Conservation (phyloP, 306 rosid species). For the Trifolium dubium region DNA sequence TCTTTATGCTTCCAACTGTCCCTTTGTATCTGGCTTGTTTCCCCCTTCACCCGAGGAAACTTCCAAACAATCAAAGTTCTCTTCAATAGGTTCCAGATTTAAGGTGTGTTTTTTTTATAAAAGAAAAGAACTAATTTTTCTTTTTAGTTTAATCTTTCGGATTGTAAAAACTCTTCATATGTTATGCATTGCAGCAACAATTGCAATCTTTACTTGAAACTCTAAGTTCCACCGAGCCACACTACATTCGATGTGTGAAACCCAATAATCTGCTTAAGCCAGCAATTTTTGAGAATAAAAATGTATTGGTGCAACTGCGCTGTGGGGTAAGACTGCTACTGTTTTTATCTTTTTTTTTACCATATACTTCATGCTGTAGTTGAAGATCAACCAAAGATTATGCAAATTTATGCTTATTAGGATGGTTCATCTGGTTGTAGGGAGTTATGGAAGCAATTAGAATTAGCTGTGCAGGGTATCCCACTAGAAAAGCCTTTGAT, state of each 20-base stretch:
- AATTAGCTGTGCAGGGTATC: slow-evolving; percentile 99
- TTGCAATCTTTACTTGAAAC: slow-evolving; percentile 90
- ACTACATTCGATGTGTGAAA: slow-evolving; percentile 98
- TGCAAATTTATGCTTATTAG: slow-evolving; percentile 36
- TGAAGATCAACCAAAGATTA: slow-evolving; percentile 25
- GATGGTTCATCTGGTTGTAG: slow-evolving; percentile 44
- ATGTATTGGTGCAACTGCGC: slow-evolving; percentile 90
- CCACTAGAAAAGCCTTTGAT: slow-evolving; percentile 87
- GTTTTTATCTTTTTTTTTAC: slow-evolving; percentile 34
- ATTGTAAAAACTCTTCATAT: slow-evolving; percentile 39
- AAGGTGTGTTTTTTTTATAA: slow-evolving; percentile 42
- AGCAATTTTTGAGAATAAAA: slow-evolving; percentile 82
- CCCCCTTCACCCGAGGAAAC: slow-evolving; percentile 82
- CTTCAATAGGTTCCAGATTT: slow-evolving; percentile 97
- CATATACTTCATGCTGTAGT: slow-evolving; percentile 26
- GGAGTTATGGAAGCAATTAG: slow-evolving; percentile 99
- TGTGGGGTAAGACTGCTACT: slow-evolving; percentile 84
- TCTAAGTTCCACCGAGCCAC: slow-evolving; percentile 93
- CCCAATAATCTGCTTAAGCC: slow-evolving; percentile 98
- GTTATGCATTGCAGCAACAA: slow-evolving; percentile 94
- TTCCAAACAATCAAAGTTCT: slow-evolving; percentile 91
- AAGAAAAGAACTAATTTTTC: neutral
- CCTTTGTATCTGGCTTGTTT: slow-evolving; percentile 82
- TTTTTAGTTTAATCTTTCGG: slow-evolving; percentile 34
- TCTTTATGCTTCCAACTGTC: slow-evolving; percentile 77